phyloP scores from a whole-genome alignment of 176 grass and related monocot species.

The Zoysia pacifica region DNA sequence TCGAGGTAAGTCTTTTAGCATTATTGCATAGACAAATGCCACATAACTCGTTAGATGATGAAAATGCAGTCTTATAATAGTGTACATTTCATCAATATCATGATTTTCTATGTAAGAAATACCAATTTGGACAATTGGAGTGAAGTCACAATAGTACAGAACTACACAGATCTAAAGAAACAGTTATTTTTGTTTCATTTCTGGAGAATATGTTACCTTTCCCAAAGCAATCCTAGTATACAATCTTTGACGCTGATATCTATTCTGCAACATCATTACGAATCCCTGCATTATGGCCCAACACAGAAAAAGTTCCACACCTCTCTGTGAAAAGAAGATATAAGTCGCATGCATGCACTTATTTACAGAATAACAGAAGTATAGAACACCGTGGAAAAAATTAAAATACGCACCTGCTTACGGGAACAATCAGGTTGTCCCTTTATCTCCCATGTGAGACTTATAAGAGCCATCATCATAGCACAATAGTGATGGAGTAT shows the following conservation, averaged over 20 bases:
- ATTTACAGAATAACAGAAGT: neutral
- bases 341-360: slow-evolving; percentile 24
- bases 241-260: slow-evolving; percentile 97
- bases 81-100: slow-evolving; percentile 17
- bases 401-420: slow-evolving; percentile 64
- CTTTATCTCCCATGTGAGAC: slow-evolving; percentile 97
- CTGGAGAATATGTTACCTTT: slow-evolving; percentile 62
- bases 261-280: slow-evolving; percentile 95
- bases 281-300: slow-evolving; percentile 99
- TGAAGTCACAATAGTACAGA: neutral
- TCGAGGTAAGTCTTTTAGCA: slow-evolving; percentile 3
- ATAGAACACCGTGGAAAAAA: slow-evolving; percentile 19
- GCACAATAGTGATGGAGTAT: slow-evolving; percentile 99
- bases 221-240: slow-evolving; percentile 99
- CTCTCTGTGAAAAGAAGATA: slow-evolving; percentile 59
- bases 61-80: neutral
- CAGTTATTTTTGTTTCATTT: neutral
- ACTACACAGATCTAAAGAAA: neutral
- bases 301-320: slow-evolving; percentile 85
- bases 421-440: slow-evolving; percentile 81
- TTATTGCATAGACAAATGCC: neutral
- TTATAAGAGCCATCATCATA: slow-evolving; percentile 95
- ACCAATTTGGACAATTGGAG: slow-evolving; percentile 4
- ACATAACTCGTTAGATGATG: neutral
- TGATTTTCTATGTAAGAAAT: slow-evolving; percentile 10